These are phyloP conservation scores for Flaveria robusta DNA, from an alignment of 129 eudicot species.

Conservation along the genomic window DNA sequence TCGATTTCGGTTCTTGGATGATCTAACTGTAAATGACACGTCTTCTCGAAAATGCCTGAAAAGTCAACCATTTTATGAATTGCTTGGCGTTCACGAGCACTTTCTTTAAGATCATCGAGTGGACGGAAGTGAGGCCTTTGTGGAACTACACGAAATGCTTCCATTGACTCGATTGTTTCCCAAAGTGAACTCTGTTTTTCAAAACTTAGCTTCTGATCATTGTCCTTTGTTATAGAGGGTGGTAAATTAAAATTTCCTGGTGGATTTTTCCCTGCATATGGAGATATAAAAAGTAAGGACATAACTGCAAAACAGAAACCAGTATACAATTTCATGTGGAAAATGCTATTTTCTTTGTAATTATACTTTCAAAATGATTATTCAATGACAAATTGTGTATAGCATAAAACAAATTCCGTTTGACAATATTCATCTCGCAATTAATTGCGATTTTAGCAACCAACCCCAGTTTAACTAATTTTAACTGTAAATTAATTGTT, in stretches of 20 bases:
- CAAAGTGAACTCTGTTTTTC: slow-evolving; percentile 56
- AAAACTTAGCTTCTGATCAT: slow-evolving; percentile 44
- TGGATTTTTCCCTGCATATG: slow-evolving; percentile 22
- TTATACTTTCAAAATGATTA: too few relatives aligned
- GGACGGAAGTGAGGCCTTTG: slow-evolving; percentile 82
- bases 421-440: too few relatives aligned
- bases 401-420: too few relatives aligned
- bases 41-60: slow-evolving; percentile 47
- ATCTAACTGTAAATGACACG: slow-evolving; percentile 35
- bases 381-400: too few relatives aligned
- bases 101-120: slow-evolving; percentile 36
- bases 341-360: too few relatives aligned
- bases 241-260: slow-evolving; percentile 2
- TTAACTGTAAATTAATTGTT: background rate
- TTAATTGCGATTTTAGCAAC: background rate
- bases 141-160: slow-evolving; percentile 51
- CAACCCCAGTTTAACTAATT: background rate
- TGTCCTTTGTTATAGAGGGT: background rate
- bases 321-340: background rate
- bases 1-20: slow-evolving; percentile 42
- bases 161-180: slow-evolving; percentile 62
- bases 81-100: slow-evolving; percentile 74
- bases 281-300: background rate
- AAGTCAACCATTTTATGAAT: slow-evolving; percentile 72
- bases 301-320: background rate